Conservation (phyloP, 2,329 filamentous ascomycete genomes). For the Colletotrichum paranaense region DNA sequence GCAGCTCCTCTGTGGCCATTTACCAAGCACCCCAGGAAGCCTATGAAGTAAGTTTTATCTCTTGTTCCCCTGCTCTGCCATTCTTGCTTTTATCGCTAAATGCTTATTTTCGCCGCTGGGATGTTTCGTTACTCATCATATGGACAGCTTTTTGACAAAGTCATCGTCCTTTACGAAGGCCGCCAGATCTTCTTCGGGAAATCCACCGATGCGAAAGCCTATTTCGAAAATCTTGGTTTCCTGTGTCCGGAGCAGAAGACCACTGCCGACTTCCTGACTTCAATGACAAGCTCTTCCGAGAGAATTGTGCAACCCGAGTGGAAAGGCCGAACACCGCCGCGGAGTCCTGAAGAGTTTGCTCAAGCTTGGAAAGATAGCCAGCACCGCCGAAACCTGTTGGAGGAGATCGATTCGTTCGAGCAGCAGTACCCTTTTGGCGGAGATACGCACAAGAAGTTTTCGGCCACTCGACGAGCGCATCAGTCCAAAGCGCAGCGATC, state of each 20-base stretch:
- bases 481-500: constrained; percentile 41
- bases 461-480: constrained; percentile 2
- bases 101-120: neutral
- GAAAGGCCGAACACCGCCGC: constrained; percentile 9
- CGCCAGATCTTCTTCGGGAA: constrained; percentile 75
- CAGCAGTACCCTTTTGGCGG: constrained; percentile 20
- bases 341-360: constrained; percentile 28
- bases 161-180: constrained; percentile 73
- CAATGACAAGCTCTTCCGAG: constrained; percentile 52
- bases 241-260: constrained; percentile 67
- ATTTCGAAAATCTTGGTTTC: constrained; percentile 75
- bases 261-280: constrained; percentile 80
- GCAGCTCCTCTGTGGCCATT: constrained; percentile 47
- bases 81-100: neutral
- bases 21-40: constrained; percentile 72
- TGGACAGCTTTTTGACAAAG: constrained; percentile 70
- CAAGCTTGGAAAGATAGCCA: constrained; percentile 20
- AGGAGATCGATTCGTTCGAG: constrained; percentile 23
- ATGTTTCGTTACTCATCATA: neutral
- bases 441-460: constrained; percentile 4
- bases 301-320: constrained; percentile 34
- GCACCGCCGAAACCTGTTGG: neutral
- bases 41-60: constrained; percentile 54
- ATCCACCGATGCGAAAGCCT: constrained; percentile 69
- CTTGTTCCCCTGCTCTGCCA: neutral